These are phyloP conservation scores for Gastrodia elata DNA, from an alignment of 106 monocot genomes.

Conservation along the genomic window DNA sequence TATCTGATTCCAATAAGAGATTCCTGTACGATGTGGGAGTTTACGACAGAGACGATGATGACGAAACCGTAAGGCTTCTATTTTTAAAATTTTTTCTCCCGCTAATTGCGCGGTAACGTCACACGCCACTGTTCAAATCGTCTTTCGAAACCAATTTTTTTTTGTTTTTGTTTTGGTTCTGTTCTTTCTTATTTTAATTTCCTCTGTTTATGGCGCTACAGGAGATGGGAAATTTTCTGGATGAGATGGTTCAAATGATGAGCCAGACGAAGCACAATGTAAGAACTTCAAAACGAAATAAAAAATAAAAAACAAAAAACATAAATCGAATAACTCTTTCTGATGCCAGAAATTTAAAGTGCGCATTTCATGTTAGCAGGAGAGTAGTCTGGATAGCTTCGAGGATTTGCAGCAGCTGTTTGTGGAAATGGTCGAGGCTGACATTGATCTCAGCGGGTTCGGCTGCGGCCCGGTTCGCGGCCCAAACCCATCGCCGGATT, in stretches of 20 bases:
- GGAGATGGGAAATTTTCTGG: conserved; percentile 78
- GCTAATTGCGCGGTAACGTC: neutral
- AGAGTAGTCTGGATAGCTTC: conserved; percentile 42
- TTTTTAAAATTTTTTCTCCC: no score
- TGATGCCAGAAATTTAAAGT: neutral
- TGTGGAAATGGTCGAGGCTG: conserved; percentile 66
- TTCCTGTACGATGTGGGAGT: conserved; percentile 79
- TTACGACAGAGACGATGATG: conserved; percentile 48
- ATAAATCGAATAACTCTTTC: no score
- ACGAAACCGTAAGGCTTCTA: conserved; percentile 49
- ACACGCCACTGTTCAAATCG: neutral
- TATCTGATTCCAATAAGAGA: conserved; percentile 84
- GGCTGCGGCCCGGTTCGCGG: neutral
- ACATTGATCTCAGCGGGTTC: conserved; percentile 19
- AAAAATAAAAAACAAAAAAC: neutral
- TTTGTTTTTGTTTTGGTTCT: neutral
- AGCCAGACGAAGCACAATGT: conserved; percentile 49
- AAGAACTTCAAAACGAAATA: conserved; percentile 2
- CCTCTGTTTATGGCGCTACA: conserved; percentile 11
- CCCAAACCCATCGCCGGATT: neutral
- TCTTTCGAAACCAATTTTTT: neutral
- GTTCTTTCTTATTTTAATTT: neutral
- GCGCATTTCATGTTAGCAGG: conserved; percentile 11
- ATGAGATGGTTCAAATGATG: conserved; percentile 86
- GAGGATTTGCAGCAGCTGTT: conserved; percentile 81